Evolutionary conservation across 202 grass and related monocot genomes (phyloP), one percentile per base, ranked within the genome.

Genomic region (Saccharum hybrid): DNA sequence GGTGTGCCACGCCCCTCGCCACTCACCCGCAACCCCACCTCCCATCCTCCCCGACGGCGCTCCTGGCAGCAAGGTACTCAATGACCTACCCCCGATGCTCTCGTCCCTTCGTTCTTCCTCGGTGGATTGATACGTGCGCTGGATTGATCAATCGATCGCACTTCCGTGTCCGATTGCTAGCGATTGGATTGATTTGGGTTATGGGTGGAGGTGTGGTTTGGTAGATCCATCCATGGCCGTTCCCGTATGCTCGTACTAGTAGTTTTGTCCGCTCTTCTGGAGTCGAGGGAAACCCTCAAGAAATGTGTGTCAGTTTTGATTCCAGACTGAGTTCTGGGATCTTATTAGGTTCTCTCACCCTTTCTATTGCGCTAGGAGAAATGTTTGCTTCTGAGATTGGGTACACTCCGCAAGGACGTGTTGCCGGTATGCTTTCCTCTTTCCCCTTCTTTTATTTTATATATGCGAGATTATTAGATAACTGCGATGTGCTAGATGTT

Each of bases 21-120:
- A 59, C 54, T 21, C 54, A 0, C n/a, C 54, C n/a, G 7, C 54
- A 59, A 59, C 54, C 54, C 54, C 52, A 3, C 6, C 54, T 22
- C 19, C 54, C 2, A 22, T 9, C 1, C 54, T 22, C 8, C 19
- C 54, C 52, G 18, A 57, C 54, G 11, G 26, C 60, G 22, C 22
- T n/a, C 52, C 81, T 8, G 36, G 63, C 51, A 70, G 39, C 52
- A 43, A 90, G 88, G 88, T 90, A 89, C 56, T 63, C 38, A 8
- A 37, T 16, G 31, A n/a, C 22, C 13, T 6, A 14, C 8, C 11
- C 36, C 69, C 45, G 31, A 39, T 2, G 63, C 28, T 51, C 75
- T 22, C n/a, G 11, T 18, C 49, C 30, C 63, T 10, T 26, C 42
- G 1, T 26, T 38, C 1, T 36, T 76, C 26, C 52, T 43, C 14